Evolutionary conservation across 129 eudicot species (phyloP).

Genomic region (Saussurea involucrata): DNA sequence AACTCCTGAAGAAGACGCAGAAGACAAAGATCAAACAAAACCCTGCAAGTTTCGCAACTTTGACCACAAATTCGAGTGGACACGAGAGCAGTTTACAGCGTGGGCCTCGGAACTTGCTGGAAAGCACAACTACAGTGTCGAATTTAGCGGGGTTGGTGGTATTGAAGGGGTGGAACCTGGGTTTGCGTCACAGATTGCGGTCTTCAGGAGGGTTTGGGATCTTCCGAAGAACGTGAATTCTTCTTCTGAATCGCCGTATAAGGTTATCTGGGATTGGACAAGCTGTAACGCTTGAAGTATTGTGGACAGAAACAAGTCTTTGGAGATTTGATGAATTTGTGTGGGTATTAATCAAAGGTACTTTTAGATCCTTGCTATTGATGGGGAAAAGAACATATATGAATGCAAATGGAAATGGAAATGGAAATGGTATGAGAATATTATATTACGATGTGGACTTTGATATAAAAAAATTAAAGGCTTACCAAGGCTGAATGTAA

Average conservation of each 20-base stretch:
- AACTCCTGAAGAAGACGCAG: conserved; percentile 59
- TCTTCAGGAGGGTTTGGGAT: conserved; percentile 51
- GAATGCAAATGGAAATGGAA: not conserved
- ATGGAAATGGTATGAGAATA: not conserved
- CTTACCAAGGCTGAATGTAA: not conserved
- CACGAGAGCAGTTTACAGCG: conserved; percentile 61
- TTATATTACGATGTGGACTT: not conserved
- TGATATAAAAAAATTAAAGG: not conserved
- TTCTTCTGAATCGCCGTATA: conserved; percentile 18
- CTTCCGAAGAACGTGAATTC: conserved; percentile 8
- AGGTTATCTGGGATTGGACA: conserved; percentile 77
- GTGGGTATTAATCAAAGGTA: not conserved
- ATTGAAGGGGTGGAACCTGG: conserved; percentile 71
- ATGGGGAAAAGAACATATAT: not conserved
- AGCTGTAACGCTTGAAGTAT: conserved; percentile 15
- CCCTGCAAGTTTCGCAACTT: conserved; percentile 77
- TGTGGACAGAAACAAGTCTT: not conserved
- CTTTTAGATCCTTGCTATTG: not conserved
- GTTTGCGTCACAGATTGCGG: conserved; percentile 94
- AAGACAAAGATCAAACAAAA: conserved; percentile 55
- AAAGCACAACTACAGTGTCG: conserved; percentile 62
- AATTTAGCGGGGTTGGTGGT: conserved; percentile 93
- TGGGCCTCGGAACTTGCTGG: conserved; percentile 78
- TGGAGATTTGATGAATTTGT: not conserved
- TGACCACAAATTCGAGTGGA: conserved; percentile 99